Percentiles rank a stretch among this genome's conserved stretches.
Conservation (phyloP, 106 monocot genomes). For the Posidonia australis region DNA sequence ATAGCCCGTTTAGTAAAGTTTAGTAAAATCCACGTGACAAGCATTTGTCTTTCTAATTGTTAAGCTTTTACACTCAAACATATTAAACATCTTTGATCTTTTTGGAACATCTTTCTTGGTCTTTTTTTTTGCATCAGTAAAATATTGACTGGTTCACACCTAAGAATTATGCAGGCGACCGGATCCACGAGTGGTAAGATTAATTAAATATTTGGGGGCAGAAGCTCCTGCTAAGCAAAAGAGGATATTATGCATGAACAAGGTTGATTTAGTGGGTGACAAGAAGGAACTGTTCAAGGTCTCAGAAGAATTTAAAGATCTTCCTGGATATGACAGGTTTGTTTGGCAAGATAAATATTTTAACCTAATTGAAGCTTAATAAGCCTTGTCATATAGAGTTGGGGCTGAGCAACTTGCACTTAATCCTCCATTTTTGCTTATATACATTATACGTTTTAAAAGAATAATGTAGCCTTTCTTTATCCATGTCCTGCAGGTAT, state of each 20-base stretch:
- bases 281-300: constrained; percentile 90
- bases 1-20: too few relatives aligned
- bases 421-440: too few relatives aligned
- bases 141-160: not conserved
- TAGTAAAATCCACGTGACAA: too few relatives aligned
- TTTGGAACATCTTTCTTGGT: not conserved
- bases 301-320: constrained; percentile 84
- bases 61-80: not conserved
- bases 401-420: too few relatives aligned
- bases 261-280: constrained; percentile 80
- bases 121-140: not conserved
- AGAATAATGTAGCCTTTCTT: not conserved
- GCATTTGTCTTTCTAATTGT: too few relatives aligned
- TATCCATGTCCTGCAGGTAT: constrained; percentile 37
- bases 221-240: constrained; percentile 50
- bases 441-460: not conserved
- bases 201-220: constrained; percentile 69
- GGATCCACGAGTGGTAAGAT: constrained; percentile 69
- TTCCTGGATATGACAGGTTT: constrained; percentile 82
- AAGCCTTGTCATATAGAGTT: too few relatives aligned
- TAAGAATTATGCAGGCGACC: constrained; percentile 20
- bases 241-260: constrained; percentile 93
- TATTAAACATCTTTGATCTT: not conserved
- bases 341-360: not conserved
- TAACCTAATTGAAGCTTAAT: too few relatives aligned